Evolutionary conservation across 768 basidiomycete genomes (phyloP).

Genomic region (Clavaria fumosa): DNA sequence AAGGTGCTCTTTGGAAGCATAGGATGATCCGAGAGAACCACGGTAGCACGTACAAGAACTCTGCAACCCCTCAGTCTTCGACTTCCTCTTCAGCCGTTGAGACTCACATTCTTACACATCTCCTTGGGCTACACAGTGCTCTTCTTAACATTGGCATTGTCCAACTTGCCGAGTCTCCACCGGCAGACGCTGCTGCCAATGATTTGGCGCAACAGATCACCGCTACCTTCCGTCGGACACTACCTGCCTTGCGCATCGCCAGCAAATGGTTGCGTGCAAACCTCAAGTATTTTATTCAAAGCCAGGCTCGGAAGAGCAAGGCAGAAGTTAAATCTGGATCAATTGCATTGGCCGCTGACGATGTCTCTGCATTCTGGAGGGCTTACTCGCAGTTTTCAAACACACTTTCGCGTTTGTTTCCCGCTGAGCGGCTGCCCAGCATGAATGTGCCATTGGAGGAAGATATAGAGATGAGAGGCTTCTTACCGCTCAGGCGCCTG

Average conservation of each 20-base stretch:
- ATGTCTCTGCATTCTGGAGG: conserved; percentile 49
- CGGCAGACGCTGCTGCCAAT: conserved; percentile 36
- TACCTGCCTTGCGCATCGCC: conserved; percentile 77
- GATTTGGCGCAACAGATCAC: conserved; percentile 74
- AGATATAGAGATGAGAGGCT: conserved; percentile 79
- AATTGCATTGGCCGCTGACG: conserved; percentile 12
- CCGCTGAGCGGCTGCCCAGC: conserved; percentile 39
- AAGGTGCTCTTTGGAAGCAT: conserved; percentile 77
- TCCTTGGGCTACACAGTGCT: conserved; percentile 46
- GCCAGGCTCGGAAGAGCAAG: conserved; percentile 19
- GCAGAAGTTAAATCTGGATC: conserved; percentile 14
- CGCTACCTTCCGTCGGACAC: conserved; percentile 67
- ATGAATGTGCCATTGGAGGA: conserved; percentile 64
- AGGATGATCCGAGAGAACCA: conserved; percentile 47
- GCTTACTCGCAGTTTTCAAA: conserved; percentile 52
- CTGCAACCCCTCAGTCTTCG: conserved; percentile 16
- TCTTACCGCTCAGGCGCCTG: conserved; percentile 59
- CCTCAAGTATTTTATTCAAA: conserved; percentile 44
- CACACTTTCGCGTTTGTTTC: conserved; percentile 52
- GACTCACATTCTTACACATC: conserved; percentile 47
- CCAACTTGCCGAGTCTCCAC: conserved; percentile 42
- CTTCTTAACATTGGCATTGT: conserved; percentile 51
- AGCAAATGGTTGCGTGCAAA: conserved; percentile 83
- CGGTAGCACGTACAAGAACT: conserved; percentile 14
- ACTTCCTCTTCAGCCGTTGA: conserved; percentile 33